Percentiles rank a stretch among this genome's conserved stretches.
These are phyloP conservation scores for Neopestalotiopsis rosae DNA, from an alignment of 2,329 filamentous ascomycete species.

Conservation along the genomic window DNA sequence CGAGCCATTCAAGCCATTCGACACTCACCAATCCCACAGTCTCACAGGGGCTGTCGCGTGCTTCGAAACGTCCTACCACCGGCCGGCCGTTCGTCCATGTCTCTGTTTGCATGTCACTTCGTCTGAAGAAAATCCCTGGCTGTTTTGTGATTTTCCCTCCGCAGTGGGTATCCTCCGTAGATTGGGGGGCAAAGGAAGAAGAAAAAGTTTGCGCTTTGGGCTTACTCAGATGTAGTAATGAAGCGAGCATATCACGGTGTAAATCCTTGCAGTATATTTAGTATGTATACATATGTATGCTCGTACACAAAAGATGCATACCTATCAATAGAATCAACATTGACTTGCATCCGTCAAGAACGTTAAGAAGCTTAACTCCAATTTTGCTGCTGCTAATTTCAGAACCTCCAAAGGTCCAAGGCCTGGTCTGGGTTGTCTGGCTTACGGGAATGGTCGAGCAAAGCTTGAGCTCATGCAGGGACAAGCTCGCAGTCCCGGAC, in stretches of 20 bases:
- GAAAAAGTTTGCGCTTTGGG: neutral
- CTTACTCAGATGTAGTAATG: neutral
- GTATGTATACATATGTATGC: neutral
- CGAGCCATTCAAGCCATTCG: too few species aligned
- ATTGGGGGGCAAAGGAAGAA: neutral
- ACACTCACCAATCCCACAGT: too few species aligned
- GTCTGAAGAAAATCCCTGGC: neutral
- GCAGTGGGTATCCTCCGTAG: neutral
- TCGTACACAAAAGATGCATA: neutral
- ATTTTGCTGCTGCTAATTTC: neutral
- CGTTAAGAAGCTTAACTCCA: neutral
- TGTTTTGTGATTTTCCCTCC: conserved; percentile 1
- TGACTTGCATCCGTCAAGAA: neutral
- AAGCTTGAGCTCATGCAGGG: conserved; percentile 9
- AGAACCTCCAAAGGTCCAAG: neutral
- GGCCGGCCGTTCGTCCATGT: too few species aligned
- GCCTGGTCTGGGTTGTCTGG: neutral
- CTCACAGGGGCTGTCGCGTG: conserved; percentile 12
- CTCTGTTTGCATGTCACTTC: neutral
- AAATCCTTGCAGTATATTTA: neutral
- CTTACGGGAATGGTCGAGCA: neutral
- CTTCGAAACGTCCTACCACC: conserved; percentile 4
- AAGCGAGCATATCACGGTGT: neutral
- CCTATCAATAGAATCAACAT: too few species aligned
- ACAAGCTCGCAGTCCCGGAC: conserved; percentile 2